Conservation (phyloP, 306 rosid species). For the Carpinus viminea region DNA sequence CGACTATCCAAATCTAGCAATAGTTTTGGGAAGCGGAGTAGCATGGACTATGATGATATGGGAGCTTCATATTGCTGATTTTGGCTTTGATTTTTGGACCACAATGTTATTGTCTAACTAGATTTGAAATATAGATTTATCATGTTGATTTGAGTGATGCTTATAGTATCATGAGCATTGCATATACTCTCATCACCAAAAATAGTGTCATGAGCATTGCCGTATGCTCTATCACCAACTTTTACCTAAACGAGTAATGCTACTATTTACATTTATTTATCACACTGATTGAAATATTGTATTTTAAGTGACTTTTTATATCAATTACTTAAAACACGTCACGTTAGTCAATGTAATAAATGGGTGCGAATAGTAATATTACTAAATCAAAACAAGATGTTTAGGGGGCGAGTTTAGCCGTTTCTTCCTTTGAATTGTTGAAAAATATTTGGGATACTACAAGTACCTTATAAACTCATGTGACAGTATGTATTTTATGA, state of each 20-base stretch:
- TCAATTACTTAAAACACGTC: no score
- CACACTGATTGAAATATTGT: no score
- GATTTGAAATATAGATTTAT: neutral
- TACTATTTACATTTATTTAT: no score
- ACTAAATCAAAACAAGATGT: no score
- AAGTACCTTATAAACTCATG: no score
- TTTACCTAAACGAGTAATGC: neutral
- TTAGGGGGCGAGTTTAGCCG: neutral
- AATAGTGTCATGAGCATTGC: neutral
- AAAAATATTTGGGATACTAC: no score
- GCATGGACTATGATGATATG: neutral
- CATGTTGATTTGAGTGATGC: neutral
- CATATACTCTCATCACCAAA: neutral
- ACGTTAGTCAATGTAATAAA: no score
- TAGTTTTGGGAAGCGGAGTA: neutral
- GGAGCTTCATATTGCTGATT: neutral
- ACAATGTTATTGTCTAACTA: neutral
- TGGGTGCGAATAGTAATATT: no score
- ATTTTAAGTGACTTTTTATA: no score
- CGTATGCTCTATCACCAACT: neutral
- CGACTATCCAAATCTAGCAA: conserved; percentile 14
- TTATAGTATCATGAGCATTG: neutral
- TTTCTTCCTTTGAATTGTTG: neutral
- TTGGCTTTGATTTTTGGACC: neutral
- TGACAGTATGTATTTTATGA: no score